Evolutionary conservation across 768 basidiomycete species (phyloP).

Genomic region (Agrocybe praecox): DNA sequence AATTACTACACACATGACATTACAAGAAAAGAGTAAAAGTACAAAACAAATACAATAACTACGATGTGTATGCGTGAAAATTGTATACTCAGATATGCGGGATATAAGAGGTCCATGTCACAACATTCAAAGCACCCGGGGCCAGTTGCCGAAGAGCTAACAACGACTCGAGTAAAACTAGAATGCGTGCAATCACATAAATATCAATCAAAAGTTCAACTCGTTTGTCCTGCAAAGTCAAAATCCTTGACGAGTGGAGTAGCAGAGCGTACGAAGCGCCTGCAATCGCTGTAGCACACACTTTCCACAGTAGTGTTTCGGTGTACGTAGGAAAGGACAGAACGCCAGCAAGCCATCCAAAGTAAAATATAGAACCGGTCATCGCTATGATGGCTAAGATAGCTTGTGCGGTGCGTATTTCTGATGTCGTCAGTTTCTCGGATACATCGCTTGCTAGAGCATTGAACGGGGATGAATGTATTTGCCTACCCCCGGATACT

Average conservation of each 20-base stretch:
- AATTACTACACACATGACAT: no score
- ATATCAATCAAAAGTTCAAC: neutral
- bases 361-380: conserved; percentile 13
- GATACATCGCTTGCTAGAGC: neutral
- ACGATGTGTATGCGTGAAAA: neutral
- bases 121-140: neutral
- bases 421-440: neutral
- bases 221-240: neutral
- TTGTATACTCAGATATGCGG: neutral
- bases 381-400: conserved; percentile 12
- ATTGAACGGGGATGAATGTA: neutral
- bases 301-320: conserved; percentile 10
- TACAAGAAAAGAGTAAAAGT: no score
- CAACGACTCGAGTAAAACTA: neutral
- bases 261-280: neutral
- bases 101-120: neutral
- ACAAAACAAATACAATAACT: no score
- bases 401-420: neutral
- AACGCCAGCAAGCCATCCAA: neutral
- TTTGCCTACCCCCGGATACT: neutral
- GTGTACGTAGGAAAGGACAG: conserved; percentile 5
- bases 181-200: neutral
- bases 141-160: neutral
- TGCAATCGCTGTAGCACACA: neutral
- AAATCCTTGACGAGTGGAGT: neutral